Percentiles rank a stretch among this genome's conserved stretches.
Conservation (phyloP, 1,284 basidiomycete species). For the Heterobasidion annosum region DNA sequence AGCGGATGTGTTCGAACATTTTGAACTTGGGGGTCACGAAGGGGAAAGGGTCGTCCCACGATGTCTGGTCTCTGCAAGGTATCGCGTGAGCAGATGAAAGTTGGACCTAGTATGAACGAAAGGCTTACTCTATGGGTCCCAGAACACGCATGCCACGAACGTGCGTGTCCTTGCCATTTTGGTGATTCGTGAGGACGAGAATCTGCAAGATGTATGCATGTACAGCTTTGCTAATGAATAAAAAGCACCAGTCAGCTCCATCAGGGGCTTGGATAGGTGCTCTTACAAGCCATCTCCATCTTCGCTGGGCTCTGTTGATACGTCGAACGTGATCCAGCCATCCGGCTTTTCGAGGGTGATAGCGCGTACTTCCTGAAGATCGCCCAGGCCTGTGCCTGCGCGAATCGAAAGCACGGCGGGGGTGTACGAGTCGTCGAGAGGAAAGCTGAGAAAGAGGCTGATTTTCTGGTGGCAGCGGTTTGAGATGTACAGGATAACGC, state of each 20-base stretch:
- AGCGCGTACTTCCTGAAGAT: conserved; percentile 87
- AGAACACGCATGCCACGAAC: conserved; percentile 84
- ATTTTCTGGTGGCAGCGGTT: conserved; percentile 59
- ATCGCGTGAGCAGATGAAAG: background rate
- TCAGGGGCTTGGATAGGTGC: background rate
- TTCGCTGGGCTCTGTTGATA: conserved; percentile 72
- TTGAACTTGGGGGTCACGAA: conserved; percentile 61
- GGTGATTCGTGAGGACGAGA: conserved; percentile 87
- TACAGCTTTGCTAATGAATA: conserved; percentile 64
- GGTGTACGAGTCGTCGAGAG: conserved; percentile 94
- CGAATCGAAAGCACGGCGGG: conserved; percentile 86
- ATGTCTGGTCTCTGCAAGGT: conserved; percentile 22
- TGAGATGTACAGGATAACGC: background rate
- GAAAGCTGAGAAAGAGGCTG: conserved; percentile 81
- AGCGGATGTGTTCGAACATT: conserved; percentile 75
- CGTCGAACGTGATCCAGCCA: conserved; percentile 91
- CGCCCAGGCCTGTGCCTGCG: conserved; percentile 87
- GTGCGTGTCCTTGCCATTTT: conserved; percentile 99
- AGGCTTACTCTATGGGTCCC: conserved; percentile 72
- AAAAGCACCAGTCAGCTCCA: background rate
- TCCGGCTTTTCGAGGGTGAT: conserved; percentile 85
- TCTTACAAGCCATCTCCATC: conserved; percentile 68
- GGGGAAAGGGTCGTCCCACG: conserved; percentile 55
- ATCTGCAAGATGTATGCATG: conserved; percentile 88
- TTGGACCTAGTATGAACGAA: background rate